Conservation (phyloP, 768 basidiomycete genomes). For the Kondoa subrosea region DNA sequence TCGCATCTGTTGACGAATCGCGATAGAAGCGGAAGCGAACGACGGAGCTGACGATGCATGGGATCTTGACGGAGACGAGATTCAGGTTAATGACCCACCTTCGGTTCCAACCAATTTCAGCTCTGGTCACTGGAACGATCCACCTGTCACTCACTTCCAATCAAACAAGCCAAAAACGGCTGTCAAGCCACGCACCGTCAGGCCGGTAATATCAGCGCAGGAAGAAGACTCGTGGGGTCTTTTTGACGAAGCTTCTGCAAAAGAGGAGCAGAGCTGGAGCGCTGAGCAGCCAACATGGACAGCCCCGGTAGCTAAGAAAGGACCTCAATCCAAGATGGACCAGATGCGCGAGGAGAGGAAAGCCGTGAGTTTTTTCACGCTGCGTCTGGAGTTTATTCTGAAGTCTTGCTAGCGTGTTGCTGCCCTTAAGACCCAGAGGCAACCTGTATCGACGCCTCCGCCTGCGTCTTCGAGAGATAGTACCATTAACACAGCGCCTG, state of each 20-base stretch:
- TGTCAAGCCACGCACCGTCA: neutral
- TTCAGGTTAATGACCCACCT: neutral
- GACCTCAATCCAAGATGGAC: slow-evolving; percentile 9
- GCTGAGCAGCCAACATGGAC: neutral
- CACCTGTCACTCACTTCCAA: neutral
- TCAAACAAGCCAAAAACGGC: neutral
- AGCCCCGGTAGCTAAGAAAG: neutral
- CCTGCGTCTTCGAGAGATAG: neutral
- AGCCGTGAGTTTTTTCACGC: neutral
- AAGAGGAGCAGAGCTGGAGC: neutral
- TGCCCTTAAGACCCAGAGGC: neutral
- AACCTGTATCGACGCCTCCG: neutral
- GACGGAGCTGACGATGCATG: neutral
- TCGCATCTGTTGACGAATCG: neutral
- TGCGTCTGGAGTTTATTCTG: neutral
- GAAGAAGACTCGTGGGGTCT: neutral
- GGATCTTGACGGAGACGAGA: neutral
- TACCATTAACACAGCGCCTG: neutral
- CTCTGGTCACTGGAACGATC: neutral
- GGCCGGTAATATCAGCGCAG: neutral
- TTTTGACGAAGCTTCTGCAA: neutral
- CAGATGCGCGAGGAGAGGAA: slow-evolving; percentile 18
- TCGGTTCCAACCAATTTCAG: neutral
- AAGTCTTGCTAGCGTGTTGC: neutral
- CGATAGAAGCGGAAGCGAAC: neutral